Conservation (phyloP, 2,329 filamentous ascomycete genomes). For the Dichotomopilus funicola region DNA sequence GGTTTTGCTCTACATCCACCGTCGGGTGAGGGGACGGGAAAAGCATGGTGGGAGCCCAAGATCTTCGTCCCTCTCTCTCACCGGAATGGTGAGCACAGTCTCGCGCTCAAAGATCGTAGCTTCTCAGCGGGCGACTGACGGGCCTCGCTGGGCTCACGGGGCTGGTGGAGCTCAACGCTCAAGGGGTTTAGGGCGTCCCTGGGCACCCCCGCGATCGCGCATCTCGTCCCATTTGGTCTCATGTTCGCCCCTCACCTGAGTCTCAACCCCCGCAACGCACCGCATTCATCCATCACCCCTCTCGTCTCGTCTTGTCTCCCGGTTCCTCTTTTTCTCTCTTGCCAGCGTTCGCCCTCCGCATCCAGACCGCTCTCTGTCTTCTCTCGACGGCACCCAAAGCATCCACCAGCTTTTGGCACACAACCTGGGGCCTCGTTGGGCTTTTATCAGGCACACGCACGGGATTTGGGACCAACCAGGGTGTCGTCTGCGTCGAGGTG, state of each 20-base stretch:
- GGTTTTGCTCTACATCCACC: too few species aligned
- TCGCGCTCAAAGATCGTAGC: too few species aligned
- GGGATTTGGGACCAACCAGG: background rate
- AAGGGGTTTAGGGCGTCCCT: background rate
- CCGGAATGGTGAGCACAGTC: too few species aligned
- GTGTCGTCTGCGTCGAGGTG: conserved; percentile 2
- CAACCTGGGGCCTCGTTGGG: conserved; percentile 16
- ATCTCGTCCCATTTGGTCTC: background rate
- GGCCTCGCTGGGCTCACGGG: background rate
- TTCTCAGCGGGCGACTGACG: too few species aligned
- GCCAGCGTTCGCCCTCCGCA: background rate
- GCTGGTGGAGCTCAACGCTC: background rate
- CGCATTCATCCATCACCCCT: background rate
- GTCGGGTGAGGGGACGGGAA: too few species aligned
- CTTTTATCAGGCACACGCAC: conserved; percentile 19
- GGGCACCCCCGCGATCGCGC: background rate
- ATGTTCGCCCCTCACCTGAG: conserved; percentile 10
- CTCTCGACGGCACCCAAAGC: conserved; percentile 13
- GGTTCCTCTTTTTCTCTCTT: background rate
- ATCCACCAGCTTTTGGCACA: background rate
- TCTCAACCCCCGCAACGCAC: background rate
- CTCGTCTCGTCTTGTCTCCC: background rate
- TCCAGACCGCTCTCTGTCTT: background rate
- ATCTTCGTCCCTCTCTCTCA: too few species aligned
- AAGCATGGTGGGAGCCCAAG: too few species aligned